Percentiles rank a stretch among this genome's conserved stretches.
phyloP scores from a whole-genome alignment of 768 basidiomycete species.

The Pleurotus djamor region DNA sequence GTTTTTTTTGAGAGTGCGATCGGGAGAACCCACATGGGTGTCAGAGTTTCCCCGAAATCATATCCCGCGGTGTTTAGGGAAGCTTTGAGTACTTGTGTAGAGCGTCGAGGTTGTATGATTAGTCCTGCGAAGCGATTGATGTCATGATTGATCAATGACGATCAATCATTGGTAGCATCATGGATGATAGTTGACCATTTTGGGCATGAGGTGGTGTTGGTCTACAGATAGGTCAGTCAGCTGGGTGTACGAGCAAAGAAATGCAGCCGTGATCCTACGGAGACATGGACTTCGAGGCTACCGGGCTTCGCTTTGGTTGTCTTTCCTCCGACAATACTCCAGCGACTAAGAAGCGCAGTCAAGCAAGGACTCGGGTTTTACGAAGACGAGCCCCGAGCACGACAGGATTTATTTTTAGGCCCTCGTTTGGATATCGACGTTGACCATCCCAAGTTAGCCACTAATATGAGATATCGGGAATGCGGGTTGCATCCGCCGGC shows the following conservation, averaged over 20 bases:
- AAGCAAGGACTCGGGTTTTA: neutral
- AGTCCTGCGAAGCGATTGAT: neutral
- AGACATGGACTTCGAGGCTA: neutral
- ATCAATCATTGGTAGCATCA: too few species aligned
- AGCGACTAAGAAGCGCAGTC: neutral
- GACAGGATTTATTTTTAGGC: neutral
- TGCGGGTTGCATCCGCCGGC: neutral
- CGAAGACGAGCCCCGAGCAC: neutral
- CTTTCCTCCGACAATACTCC: neutral
- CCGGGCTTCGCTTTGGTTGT: neutral
- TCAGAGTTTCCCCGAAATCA: conserved; percentile 6
- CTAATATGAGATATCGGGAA: conserved; percentile 8
- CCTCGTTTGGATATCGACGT: neutral
- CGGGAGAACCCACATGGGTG: conserved; percentile 1
- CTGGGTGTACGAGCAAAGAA: too few species aligned
- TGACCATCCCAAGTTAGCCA: neutral
- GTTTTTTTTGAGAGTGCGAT: neutral
- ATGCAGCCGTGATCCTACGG: neutral
- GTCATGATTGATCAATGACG: too few species aligned
- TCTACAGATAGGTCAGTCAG: too few species aligned
- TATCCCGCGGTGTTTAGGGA: neutral
- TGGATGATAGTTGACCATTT: too few species aligned
- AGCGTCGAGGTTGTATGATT: neutral
- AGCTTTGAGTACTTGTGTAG: neutral
- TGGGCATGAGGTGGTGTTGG: too few species aligned